Base-by-base conservation (phyloP, 176 grass and related monocot species). In the Puya raimondii region DNA sequence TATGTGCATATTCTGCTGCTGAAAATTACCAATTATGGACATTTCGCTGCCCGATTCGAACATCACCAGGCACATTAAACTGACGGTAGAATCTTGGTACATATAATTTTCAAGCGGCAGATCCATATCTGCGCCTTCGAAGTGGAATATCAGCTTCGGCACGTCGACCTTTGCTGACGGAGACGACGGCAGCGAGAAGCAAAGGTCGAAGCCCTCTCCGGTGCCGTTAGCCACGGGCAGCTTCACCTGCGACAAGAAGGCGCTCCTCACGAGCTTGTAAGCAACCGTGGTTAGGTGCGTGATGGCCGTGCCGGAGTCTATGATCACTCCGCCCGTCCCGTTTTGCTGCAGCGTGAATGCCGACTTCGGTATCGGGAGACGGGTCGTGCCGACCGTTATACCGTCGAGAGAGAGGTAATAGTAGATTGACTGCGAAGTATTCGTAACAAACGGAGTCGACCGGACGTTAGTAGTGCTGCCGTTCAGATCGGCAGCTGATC, bases 251-350 rank as follows among this genome's bases (percentile, higher is more conserved):
- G 71, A 67, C 49, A 91, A 58, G 4, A 96, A 67, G 64, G 71
- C 72, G 27, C 65, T 42, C 12, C 61, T 72, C 15, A 96, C 8
- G 9, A 69, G 70, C 6, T n/a, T 0, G 64, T 80, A 61, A 21
- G 83, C 67, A 2, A 5, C 22, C 12, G 10, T n/a, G 65, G 78
- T 21, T 0, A 91, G 50, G 56, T 27, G 74, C 21, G 91, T 91
- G 2, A 96, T 47, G 64, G 80, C 66, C 22, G 82, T 86, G 12
- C 91, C 85, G 2, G 88, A 88, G 79, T 96, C 88, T 11, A 96
- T 71, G 16, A 91, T 72, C 66, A 91, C 74, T 5, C 58, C 58
- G 12, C n/a, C 54, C 33, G 26, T 22, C n/a, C 71, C 71, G 33
- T 73, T 57, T 2, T 2, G 0, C 15, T 17, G 58, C 27, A 73